Conservation (phyloP, 2,329 filamentous ascomycete genomes). For the Cercospora nicotianae region DNA sequence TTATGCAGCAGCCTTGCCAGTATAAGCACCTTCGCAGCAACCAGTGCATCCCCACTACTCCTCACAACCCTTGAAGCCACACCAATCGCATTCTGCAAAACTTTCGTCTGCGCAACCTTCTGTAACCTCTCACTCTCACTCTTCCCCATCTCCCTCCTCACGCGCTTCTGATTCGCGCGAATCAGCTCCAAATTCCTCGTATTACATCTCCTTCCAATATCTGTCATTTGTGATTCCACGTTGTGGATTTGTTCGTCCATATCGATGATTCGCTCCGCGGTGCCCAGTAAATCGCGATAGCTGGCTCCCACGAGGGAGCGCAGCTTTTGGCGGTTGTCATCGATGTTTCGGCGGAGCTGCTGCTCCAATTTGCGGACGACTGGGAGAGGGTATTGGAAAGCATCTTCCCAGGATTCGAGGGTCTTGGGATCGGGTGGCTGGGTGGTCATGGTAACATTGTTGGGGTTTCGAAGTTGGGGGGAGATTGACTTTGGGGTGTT, state of each 20-base stretch:
- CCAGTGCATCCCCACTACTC: conserved; percentile 51
- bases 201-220: conserved; percentile 76
- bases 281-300: conserved; percentile 87
- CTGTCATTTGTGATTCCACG: conserved; percentile 69
- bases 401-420: conserved; percentile 65
- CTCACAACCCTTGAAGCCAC: conserved; percentile 56
- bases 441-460: conserved; percentile 9
- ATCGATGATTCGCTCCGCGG: conserved; percentile 87
- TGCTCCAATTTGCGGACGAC: conserved; percentile 63
- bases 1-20: conserved; percentile 74
- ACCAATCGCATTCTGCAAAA: conserved; percentile 58
- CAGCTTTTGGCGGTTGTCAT: conserved; percentile 65
- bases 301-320: conserved; percentile 65
- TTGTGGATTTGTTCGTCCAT: conserved; percentile 78
- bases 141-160: conserved; percentile 18
- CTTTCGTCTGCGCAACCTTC: conserved; percentile 33
- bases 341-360: conserved; percentile 62
- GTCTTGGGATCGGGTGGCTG: conserved; percentile 58
- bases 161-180: conserved; percentile 44
- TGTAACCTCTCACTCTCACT: conserved; percentile 16
- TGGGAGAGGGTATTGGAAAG: conserved; percentile 65
- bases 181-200: conserved; percentile 68
- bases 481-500: background rate
- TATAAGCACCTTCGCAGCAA: conserved; percentile 66
- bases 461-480: background rate